Percentiles rank a stretch among this genome's conserved stretches.
phyloP scores from a whole-genome alignment of 805 yeast genomes.

The Metschnikowia continentalis region DNA sequence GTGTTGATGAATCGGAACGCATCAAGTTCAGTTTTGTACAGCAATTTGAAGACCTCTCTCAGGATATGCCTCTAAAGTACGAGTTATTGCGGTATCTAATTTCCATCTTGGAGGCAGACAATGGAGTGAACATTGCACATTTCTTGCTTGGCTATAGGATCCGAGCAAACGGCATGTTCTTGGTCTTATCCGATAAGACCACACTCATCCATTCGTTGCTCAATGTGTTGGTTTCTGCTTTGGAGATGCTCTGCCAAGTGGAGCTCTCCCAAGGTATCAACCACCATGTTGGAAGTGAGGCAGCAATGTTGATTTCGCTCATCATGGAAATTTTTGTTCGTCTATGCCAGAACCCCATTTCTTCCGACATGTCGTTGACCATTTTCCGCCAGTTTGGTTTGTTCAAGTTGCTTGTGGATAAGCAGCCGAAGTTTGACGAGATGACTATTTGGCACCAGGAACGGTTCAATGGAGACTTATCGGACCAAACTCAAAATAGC shows the following conservation, averaged over 20 bases:
- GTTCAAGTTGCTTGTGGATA: slow-evolving; percentile 46
- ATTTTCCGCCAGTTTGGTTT: slow-evolving; percentile 49
- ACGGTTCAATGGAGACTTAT: slow-evolving; percentile 42
- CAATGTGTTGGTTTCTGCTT: slow-evolving; percentile 43
- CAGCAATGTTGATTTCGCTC: slow-evolving; percentile 54
- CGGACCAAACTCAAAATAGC: slow-evolving; percentile 22
- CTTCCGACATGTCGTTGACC: slow-evolving; percentile 48
- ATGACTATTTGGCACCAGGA: slow-evolving; percentile 51
- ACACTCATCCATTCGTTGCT: slow-evolving; percentile 51
- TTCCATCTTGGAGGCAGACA: slow-evolving; percentile 41
- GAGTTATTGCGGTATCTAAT: slow-evolving; percentile 57
- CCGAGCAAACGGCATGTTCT: slow-evolving; percentile 42
- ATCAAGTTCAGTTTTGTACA: slow-evolving; percentile 69
- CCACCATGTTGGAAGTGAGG: slow-evolving; percentile 45
- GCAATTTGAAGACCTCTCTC: slow-evolving; percentile 45
- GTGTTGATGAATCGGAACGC: slow-evolving; percentile 72
- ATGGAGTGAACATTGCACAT: slow-evolving; percentile 58
- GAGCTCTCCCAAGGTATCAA: slow-evolving; percentile 31
- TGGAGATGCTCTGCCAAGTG: slow-evolving; percentile 38
- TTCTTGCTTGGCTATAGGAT: slow-evolving; percentile 70
- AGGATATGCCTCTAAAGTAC: slow-evolving; percentile 46
- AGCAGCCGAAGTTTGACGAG: slow-evolving; percentile 52
- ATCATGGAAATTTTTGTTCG: slow-evolving; percentile 60
- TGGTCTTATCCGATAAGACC: slow-evolving; percentile 51
- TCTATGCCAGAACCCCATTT: slow-evolving; percentile 52